Base-by-base conservation (phyloP, 2,329 filamentous ascomycete genomes). In the Hymenoscyphus repandus region DNA sequence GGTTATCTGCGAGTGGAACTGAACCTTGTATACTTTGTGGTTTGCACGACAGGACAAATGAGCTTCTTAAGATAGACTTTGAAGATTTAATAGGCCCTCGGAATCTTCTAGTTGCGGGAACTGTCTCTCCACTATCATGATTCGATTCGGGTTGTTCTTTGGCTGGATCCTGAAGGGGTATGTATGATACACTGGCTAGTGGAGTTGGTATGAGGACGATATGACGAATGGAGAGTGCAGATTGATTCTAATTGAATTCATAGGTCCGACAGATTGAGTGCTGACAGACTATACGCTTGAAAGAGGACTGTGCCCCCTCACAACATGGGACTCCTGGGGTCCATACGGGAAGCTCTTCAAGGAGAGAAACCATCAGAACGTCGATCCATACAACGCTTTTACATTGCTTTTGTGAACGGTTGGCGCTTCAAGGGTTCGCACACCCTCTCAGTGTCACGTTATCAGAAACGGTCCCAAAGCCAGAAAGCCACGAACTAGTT, bases 401-500 rank as follows among this genome's bases (percentile, higher is more conserved):
- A 45, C 50, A 39, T 36, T 27, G 20, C 22, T 30, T 52, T 39
- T n/a, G 22, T 27, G 15, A 31, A 41, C 22, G 34, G 13, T 40
- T 30, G 40, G 38, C 20, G n/a, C 20, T 18, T 12, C 53, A 45
- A 46, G 53, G 45, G 59, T 56, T 60, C 20, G 55, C 32, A 59
- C 60, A 63, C 59, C 62, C 56, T 41, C 52, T 58, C 50, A 47
- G 44, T 51, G 50, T 66, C 63, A 65, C 63, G 62, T 65, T 62
- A 64, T 53, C 48, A 30, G 41, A 45, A 50, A 36, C 48, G 51
- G 50, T 41, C 56, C 62, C 54, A 58, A 58, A 40, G 37, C 52
- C 37, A 47, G 34, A 51, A 57, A 50, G 50, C 50, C 51, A 51
- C 47, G 47, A 38, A 36, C 32, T 30, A 18, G 45, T 18, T 15